These are phyloP conservation scores for Brachypodium distachyon DNA, from an alignment of 202 grass and related monocot genomes.

Conservation along the genomic window DNA sequence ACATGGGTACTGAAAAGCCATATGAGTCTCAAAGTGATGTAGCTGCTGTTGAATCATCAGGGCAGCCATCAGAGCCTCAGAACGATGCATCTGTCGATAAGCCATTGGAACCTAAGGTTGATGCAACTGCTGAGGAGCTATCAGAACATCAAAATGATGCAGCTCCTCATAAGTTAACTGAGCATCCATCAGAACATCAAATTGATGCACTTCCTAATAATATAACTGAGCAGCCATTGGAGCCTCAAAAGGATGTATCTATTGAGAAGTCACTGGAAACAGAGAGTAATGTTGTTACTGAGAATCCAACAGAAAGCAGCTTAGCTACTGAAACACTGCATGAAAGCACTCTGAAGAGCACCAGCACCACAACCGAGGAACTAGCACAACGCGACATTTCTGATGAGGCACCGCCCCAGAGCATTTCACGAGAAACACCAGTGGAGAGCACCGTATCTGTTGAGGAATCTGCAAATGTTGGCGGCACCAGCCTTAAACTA, in stretches of 20 bases:
- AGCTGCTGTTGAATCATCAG: not conserved
- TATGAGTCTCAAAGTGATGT: conserved; percentile 13
- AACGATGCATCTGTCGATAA: not conserved
- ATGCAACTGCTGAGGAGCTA: not conserved
- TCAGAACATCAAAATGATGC: conserved; percentile 12
- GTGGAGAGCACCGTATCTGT: not conserved
- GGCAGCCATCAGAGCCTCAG: conserved; percentile 4
- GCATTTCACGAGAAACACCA: conserved; percentile 24
- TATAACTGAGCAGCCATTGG: conserved; percentile 1
- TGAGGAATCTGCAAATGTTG: not conserved
- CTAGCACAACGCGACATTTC: not conserved
- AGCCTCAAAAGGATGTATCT: conserved; percentile 11
- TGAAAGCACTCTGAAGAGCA: conserved; percentile 12
- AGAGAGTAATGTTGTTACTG: not conserved
- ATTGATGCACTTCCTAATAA: conserved; percentile 16
- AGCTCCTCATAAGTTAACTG: conserved; percentile 7
- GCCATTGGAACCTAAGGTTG: conserved; percentile 7
- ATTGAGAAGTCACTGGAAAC: conserved; percentile 14
- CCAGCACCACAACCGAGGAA: not conserved
- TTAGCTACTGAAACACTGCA: conserved; percentile 8
- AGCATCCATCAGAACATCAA: conserved; percentile 3
- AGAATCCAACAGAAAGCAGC: conserved; percentile 28
- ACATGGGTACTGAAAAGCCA: not conserved
- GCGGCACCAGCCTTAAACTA: not conserved
- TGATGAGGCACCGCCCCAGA: not conserved